Percentiles rank a stretch among this genome's conserved stretches.
phyloP scores from a whole-genome alignment of 108 stramenopile genomes.

The Aureococcus anophagefferens region DNA sequence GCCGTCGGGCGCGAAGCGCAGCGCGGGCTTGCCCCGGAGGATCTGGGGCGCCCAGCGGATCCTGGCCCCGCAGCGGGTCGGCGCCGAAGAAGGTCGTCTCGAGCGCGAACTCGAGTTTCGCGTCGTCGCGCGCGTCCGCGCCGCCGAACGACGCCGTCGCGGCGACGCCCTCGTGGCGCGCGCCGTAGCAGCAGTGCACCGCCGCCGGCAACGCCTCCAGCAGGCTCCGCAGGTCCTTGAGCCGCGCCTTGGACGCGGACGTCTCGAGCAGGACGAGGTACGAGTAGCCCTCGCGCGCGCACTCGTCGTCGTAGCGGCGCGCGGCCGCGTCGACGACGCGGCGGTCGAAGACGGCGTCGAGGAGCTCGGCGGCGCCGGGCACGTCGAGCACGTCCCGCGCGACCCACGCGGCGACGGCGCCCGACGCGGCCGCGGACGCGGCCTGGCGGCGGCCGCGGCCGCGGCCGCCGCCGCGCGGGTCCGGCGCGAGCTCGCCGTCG shows the following conservation, averaged over 20 bases:
- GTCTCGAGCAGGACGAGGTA: neutral
- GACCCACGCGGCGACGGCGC: neutral
- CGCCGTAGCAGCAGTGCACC: neutral
- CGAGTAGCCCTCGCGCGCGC: neutral
- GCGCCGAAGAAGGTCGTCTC: too few relatives aligned
- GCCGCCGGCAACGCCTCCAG: neutral
- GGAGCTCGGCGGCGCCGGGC: neutral
- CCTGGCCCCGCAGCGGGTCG: too few relatives aligned
- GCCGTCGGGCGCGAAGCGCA: neutral
- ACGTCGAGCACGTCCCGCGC: neutral
- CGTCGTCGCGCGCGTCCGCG: too few relatives aligned
- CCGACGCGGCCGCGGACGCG: too few relatives aligned
- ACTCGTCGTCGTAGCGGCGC: neutral
- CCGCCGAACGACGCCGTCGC: too few relatives aligned
- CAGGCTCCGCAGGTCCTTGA: neutral
- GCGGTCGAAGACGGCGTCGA: neutral
- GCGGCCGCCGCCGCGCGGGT: too few relatives aligned
- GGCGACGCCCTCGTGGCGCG: too few relatives aligned
- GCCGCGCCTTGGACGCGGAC: neutral
- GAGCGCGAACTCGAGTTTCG: too few relatives aligned
- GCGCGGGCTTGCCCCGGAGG: neutral
- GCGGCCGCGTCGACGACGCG: neutral
- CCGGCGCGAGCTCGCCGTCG: too few relatives aligned
- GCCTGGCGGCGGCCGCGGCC: too few relatives aligned
- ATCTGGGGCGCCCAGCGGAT: neutral